Conservation (phyloP, 495 filamentous ascomycete species). For the Podospora pseudopauciseta region DNA sequence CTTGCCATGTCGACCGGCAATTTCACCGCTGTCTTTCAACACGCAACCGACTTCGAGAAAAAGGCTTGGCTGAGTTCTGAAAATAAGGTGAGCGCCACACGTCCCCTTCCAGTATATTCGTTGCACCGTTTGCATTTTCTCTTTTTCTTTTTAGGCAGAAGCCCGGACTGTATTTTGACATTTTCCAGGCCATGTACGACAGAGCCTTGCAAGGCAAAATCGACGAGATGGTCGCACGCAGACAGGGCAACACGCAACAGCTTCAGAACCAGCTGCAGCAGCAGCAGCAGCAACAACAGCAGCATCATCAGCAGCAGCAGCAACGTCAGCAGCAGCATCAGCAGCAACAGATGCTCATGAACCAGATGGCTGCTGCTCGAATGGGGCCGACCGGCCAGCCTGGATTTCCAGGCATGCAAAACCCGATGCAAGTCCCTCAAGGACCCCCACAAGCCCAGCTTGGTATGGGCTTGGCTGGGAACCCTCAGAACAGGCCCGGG, state of each 20-base stretch:
- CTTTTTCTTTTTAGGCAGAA: conserved; percentile 1
- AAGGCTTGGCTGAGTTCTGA: conserved; percentile 38
- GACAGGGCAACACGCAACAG: conserved; percentile 39
- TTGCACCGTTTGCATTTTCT: neutral
- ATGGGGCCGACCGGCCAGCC: conserved; percentile 42
- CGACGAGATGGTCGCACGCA: conserved; percentile 37
- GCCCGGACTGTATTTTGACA: conserved; percentile 18
- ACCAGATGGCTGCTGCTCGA: conserved; percentile 39
- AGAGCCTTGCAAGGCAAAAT: conserved; percentile 28
- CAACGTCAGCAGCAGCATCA: conserved; percentile 27
- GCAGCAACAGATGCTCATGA: conserved; percentile 45
- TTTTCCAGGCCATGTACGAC: conserved; percentile 38
- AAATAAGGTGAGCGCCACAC: conserved; percentile 39
- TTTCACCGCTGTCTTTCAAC: conserved; percentile 31
- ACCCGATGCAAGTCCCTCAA: conserved; percentile 47
- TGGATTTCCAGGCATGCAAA: conserved; percentile 46
- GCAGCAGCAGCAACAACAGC: conserved; percentile 27
- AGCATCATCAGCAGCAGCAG: conserved; percentile 29
- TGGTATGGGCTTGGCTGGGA: conserved; percentile 34
- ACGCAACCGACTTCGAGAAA: conserved; percentile 41
- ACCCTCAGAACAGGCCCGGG: conserved; percentile 31
- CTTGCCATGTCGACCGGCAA: conserved; percentile 35
- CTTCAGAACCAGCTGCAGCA: conserved; percentile 39
- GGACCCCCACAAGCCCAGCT: conserved; percentile 41
- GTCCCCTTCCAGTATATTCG: neutral